Conservation (phyloP, 2,329 filamentous ascomycete genomes). For the Cladosporium austrohemisphaericum region DNA sequence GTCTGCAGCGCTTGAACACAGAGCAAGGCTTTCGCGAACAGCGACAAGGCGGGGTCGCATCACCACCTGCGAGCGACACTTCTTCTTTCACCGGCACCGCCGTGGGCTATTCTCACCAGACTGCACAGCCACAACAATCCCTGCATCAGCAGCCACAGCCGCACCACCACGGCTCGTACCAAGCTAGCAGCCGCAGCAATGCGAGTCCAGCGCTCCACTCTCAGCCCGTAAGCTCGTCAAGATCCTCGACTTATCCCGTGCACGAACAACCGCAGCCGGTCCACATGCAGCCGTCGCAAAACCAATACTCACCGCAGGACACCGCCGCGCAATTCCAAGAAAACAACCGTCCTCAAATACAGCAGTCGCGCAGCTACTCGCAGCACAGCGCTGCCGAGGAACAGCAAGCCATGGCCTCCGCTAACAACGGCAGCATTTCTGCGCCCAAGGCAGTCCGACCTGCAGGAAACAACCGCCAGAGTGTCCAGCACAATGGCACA, state of each 20-base stretch:
- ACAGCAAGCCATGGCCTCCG: conserved; percentile 28
- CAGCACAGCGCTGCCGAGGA: conserved; percentile 26
- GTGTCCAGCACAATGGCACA: conserved; percentile 31
- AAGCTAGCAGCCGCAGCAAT: conserved; percentile 18
- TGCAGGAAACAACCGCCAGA: conserved; percentile 30
- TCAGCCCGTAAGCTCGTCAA: conserved; percentile 21
- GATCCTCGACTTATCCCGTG: conserved; percentile 16
- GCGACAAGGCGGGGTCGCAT: conserved; percentile 29
- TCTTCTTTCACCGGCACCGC: conserved; percentile 15
- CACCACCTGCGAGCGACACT: conserved; percentile 22
- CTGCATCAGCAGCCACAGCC: conserved; percentile 30
- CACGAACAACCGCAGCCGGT: conserved; percentile 19
- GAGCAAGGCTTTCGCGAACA: conserved; percentile 38
- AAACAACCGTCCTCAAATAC: conserved; percentile 22
- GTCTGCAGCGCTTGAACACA: conserved; percentile 37
- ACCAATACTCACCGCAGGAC: conserved; percentile 27
- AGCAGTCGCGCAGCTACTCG: conserved; percentile 28
- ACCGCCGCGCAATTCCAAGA: conserved; percentile 15
- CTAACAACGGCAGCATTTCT: conserved; percentile 29
- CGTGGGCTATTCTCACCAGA: conserved; percentile 8
- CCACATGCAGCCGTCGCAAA: conserved; percentile 11
- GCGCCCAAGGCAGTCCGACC: conserved; percentile 26
- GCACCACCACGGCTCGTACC: conserved; percentile 17
- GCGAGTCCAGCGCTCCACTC: conserved; percentile 26
- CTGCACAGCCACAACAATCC: conserved; percentile 25